Conservation (phyloP, 1,284 basidiomycete genomes). For the Bondarzewia mesenterica region DNA sequence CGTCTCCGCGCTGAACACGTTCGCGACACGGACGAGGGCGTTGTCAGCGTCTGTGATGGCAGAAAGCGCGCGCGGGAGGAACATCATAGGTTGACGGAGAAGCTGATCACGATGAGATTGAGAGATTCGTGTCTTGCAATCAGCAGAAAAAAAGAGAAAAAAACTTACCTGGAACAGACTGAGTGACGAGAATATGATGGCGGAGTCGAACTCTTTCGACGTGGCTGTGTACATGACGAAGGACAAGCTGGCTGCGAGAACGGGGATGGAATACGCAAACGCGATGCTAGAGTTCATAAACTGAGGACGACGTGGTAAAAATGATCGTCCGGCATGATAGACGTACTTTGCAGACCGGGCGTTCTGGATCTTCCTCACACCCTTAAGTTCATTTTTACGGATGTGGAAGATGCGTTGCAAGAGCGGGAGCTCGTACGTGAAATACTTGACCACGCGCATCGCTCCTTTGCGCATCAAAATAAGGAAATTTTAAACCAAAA, state of each 20-base stretch:
- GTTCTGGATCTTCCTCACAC: conserved; percentile 50
- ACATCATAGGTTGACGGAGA: conserved; percentile 64
- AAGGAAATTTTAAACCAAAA: too few species aligned
- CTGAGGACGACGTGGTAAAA: too few species aligned
- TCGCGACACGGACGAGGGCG: conserved; percentile 60
- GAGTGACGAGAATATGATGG: conserved; percentile 64
- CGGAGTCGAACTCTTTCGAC: conserved; percentile 47
- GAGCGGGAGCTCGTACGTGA: conserved; percentile 77
- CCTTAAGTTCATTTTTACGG: conserved; percentile 46
- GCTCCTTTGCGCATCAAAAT: conserved; percentile 39
- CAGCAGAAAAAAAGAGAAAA: conserved; percentile 48
- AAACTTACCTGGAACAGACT: conserved; percentile 51
- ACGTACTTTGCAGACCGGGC: conserved; percentile 55
- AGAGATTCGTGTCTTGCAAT: conserved; percentile 57
- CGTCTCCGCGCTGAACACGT: conserved; percentile 74
- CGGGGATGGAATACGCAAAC: conserved; percentile 48
- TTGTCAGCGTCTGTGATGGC: conserved; percentile 74
- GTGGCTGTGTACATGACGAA: conserved; percentile 67
- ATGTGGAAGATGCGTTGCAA: conserved; percentile 51
- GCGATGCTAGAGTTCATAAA: conserved; percentile 44
- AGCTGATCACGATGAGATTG: conserved; percentile 49
- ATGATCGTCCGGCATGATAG: too few species aligned
- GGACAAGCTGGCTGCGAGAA: conserved; percentile 66
- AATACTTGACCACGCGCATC: conserved; percentile 88
- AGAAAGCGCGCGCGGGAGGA: conserved; percentile 42